These are phyloP conservation scores for Zasmidium cellare DNA, from an alignment of 2,329 filamentous ascomycete genomes.

Conservation along the genomic window DNA sequence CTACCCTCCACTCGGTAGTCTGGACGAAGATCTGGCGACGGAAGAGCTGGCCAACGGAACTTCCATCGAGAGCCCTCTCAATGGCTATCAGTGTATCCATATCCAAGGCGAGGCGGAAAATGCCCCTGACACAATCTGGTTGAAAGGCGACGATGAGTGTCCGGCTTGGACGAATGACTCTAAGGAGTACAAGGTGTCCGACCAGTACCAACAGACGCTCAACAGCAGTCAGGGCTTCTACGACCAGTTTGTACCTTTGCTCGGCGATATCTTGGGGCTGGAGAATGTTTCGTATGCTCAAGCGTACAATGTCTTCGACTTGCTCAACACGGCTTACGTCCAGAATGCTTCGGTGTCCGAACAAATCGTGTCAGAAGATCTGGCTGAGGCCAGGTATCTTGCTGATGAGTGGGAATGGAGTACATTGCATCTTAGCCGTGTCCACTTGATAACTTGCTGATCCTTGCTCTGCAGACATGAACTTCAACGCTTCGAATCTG, in stretches of 20 bases:
- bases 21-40: not conserved
- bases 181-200: not conserved
- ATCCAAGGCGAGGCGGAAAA: conserved; percentile 12
- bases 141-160: conserved; percentile 14
- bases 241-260: not conserved
- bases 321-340: conserved; percentile 9
- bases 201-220: not conserved
- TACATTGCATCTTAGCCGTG: not conserved
- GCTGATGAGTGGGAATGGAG: conserved; percentile 11
- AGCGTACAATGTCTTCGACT: conserved; percentile 13
- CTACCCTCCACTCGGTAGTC: conserved; percentile 5
- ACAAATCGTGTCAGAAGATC: not conserved
- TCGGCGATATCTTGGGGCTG: conserved; percentile 3
- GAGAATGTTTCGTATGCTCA: conserved; percentile 9
- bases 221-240: not conserved
- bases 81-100: conserved; percentile 12
- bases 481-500: not conserved
- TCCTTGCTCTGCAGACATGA: not conserved
- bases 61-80: not conserved
- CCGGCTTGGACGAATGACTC: conserved; percentile 4
- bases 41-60: not conserved
- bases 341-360: conserved; percentile 7
- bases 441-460: not conserved
- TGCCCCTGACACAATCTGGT: conserved; percentile 12
- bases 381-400: conserved; percentile 3